Evolutionary conservation across 108 stramenopile species (phyloP).

Genomic region (Skeletonema grethae): DNA sequence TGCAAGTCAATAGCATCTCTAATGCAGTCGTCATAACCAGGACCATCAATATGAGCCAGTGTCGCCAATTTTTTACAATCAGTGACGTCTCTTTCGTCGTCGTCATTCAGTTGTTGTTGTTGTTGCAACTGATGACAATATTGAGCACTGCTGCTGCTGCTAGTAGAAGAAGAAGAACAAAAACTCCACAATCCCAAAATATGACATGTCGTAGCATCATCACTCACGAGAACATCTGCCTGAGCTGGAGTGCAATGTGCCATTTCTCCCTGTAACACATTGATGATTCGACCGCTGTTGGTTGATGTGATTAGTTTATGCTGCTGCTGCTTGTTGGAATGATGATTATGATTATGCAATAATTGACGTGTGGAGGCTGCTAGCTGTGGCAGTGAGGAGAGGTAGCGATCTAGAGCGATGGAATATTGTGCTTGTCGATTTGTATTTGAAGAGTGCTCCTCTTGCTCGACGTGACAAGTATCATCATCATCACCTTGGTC

Average conservation of each 20-base stretch:
- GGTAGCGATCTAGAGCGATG: constrained; percentile 33
- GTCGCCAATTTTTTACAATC: constrained; percentile 33
- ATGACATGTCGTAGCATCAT: constrained; percentile 87
- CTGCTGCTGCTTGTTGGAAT: not conserved
- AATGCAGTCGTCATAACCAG: constrained; percentile 61
- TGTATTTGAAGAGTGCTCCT: too few relatives aligned
- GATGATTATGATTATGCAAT: not conserved
- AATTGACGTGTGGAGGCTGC: constrained; percentile 12
- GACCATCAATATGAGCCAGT: constrained; percentile 73
- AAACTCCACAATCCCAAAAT: constrained; percentile 75
- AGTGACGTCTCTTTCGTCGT: too few relatives aligned
- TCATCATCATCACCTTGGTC: not conserved
- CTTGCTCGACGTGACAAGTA: too few relatives aligned
- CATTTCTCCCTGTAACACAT: constrained; percentile 53
- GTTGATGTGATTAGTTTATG: constrained; percentile 15
- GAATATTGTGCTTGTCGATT: not conserved
- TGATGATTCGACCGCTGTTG: constrained; percentile 42
- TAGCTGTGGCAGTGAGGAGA: constrained; percentile 22
- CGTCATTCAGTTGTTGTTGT: too few relatives aligned
- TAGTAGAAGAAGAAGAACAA: too few relatives aligned
- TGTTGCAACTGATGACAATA: too few relatives aligned
- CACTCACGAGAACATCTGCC: constrained; percentile 55
- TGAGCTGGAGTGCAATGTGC: constrained; percentile 43
- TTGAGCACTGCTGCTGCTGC: too few relatives aligned
- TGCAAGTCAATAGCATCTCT: constrained; percentile 67